Base-by-base conservation (phyloP, 1,284 basidiomycete genomes). In the Ceratobasidium sp. region DNA sequence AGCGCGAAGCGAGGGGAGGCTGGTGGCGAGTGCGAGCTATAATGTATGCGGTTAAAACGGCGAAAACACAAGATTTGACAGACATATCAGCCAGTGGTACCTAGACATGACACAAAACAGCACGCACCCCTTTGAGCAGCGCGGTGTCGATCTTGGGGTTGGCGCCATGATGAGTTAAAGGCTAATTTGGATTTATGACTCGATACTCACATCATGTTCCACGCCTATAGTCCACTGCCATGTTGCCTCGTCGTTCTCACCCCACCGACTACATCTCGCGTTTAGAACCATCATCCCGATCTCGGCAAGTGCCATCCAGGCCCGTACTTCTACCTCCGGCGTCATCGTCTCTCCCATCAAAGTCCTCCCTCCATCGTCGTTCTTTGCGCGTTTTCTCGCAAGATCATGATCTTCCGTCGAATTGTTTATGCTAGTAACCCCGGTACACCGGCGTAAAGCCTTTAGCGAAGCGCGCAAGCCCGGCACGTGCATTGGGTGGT, bases 281-380 rank as follows among this genome's bases (percentile, higher is more conserved):
- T 85, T 85, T 77, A 89, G 85, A 64, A 90, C 87, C 80, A 86
- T 86, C 83, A 93, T 86, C 9, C 91, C 92, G 4, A 93, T 80
- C 84, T 94, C 93, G 0, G 90, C 92, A 1, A 93, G 81, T 1
- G 88, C 88, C 0, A 90, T 90, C 90, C 91, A 93, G 0, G 91
- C 91, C 1, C 90, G 85, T 81, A 91, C 93, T 81, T 94, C 92
- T 5, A 91, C 84, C 71, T 89, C 88, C 4, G 88, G 87, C 7
- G 89, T 88, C 5, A 93, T 85, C 20, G 42, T 9, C 1, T 61
- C 46, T n/a, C 87, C 86, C 23, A 26, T 46, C n/a, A 26, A 26
- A 26, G 23, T 26, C 23, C 69, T 26, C 26, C 18, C 28, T 18
- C 46, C 66, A 39, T 68, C 66, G 10, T n/a, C 60, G 23, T 60